phyloP scores from a whole-genome alignment of 768 basidiomycete species.

The Galerina marginata region DNA sequence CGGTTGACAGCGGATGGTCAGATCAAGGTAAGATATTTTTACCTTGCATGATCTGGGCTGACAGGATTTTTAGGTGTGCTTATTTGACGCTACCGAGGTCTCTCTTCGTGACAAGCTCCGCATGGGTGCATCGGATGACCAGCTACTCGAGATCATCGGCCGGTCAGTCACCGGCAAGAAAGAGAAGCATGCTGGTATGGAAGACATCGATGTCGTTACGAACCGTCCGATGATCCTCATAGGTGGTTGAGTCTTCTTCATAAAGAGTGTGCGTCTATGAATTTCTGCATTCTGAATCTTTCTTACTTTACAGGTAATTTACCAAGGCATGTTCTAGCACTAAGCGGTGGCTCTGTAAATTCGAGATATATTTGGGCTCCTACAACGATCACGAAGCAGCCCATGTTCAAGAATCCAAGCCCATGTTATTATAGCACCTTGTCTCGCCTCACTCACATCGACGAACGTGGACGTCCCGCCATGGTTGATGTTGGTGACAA shows the following conservation, averaged over 20 bases:
- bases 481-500: slow-evolving; percentile 89
- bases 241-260: slow-evolving; percentile 78
- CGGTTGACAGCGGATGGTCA: slow-evolving; percentile 90
- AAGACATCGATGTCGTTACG: slow-evolving; percentile 72
- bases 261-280: slow-evolving; percentile 27
- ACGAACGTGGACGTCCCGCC: slow-evolving; percentile 66
- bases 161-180: slow-evolving; percentile 73
- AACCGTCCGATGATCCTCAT: slow-evolving; percentile 93
- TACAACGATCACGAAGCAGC: neutral
- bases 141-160: slow-evolving; percentile 64
- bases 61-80: slow-evolving; percentile 68
- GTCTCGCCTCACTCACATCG: slow-evolving; percentile 70
- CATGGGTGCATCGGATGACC: slow-evolving; percentile 63
- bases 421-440: slow-evolving; percentile 30
- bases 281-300: slow-evolving; percentile 20
- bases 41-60: neutral
- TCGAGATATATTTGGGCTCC: neutral
- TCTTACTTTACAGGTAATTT: slow-evolving; percentile 12
- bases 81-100: slow-evolving; percentile 86
- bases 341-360: too few relatives aligned
- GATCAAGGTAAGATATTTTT: slow-evolving; percentile 64
- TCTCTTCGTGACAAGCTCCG: slow-evolving; percentile 81
- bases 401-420: neutral
- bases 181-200: slow-evolving; percentile 86
- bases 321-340: neutral